These are phyloP conservation scores for Aspergillus sp. DNA, from an alignment of 2,329 filamentous ascomycete genomes.

Conservation along the genomic window DNA sequence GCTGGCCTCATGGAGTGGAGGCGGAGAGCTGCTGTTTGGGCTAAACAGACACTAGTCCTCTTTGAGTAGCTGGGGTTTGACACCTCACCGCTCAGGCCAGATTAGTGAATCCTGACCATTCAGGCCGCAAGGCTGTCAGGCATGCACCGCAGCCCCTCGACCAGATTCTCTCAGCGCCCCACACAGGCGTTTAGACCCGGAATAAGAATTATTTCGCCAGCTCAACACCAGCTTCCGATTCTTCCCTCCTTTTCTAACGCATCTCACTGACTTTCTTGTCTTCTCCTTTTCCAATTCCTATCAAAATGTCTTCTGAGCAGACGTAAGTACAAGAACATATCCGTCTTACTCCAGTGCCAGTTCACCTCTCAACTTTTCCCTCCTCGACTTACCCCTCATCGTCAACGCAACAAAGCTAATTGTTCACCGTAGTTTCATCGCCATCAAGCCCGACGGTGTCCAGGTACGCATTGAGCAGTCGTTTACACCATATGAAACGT, in stretches of 20 bases:
- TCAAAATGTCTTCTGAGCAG: conserved; percentile 77
- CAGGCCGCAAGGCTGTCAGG: conserved; percentile 19
- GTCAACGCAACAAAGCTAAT: conserved; percentile 31
- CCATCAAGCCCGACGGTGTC: conserved; percentile 99
- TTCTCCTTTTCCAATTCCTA: conserved; percentile 28
- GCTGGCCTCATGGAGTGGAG: conserved; percentile 29
- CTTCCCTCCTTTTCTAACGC: conserved; percentile 14
- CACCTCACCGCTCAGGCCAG: conserved; percentile 17
- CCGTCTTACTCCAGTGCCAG: not conserved
- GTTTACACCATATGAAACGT: not conserved
- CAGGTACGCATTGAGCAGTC: conserved; percentile 63
- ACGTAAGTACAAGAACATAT: conserved; percentile 63
- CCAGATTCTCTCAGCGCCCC: conserved; percentile 21
- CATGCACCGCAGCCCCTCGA: conserved; percentile 10
- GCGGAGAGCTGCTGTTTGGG: conserved; percentile 29
- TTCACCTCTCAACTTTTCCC: not conserved
- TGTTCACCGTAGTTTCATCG: conserved; percentile 79
- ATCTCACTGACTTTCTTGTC: conserved; percentile 3
- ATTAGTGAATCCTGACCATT: conserved; percentile 15
- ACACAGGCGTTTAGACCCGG: conserved; percentile 15
- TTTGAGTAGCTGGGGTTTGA: conserved; percentile 18
- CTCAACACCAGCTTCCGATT: conserved; percentile 22
- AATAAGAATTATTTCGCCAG: conserved; percentile 25
- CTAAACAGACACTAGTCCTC: conserved; percentile 17
- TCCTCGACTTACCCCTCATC: conserved; percentile 17